Evolutionary conservation across 1,284 basidiomycete genomes (phyloP).

Genomic region (Cryptococcus sp.): DNA sequence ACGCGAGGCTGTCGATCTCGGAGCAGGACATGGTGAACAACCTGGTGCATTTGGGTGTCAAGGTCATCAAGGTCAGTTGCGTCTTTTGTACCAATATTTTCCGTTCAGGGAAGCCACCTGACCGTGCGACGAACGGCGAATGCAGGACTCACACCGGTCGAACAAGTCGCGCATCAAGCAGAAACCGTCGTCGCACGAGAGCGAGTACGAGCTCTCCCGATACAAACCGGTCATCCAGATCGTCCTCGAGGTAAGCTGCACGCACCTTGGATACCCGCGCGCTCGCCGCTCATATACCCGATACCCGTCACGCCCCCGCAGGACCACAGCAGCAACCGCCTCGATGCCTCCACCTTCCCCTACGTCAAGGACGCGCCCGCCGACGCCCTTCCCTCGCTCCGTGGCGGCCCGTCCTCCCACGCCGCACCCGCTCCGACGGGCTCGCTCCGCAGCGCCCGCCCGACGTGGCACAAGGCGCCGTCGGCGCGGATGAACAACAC

Average conservation of each 20-base stretch:
- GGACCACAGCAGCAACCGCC: constrained; percentile 75
- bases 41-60: constrained; percentile 74
- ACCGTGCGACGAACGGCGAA: constrained; percentile 52
- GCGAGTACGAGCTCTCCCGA: constrained; percentile 93
- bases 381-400: constrained; percentile 39
- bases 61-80: constrained; percentile 72
- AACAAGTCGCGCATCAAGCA: constrained; percentile 76
- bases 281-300: background rate
- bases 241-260: constrained; percentile 66
- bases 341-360: constrained; percentile 79
- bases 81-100: background rate
- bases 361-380: constrained; percentile 84
- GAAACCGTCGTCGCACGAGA: constrained; percentile 63
- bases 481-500: constrained; percentile 49
- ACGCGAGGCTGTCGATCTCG: constrained; percentile 80
- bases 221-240: constrained; percentile 83
- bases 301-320: constrained; percentile 44
- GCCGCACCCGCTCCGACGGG: constrained; percentile 48
- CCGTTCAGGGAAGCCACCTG: no score
- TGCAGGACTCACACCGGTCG: constrained; percentile 63
- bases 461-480: constrained; percentile 70
- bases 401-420: constrained; percentile 1
- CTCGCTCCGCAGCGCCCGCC: constrained; percentile 72
- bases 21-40: constrained; percentile 96
- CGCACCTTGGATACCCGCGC: background rate